phyloP scores from a whole-genome alignment of 73 alveolate genomes.

The Stentor coeruleus region DNA sequence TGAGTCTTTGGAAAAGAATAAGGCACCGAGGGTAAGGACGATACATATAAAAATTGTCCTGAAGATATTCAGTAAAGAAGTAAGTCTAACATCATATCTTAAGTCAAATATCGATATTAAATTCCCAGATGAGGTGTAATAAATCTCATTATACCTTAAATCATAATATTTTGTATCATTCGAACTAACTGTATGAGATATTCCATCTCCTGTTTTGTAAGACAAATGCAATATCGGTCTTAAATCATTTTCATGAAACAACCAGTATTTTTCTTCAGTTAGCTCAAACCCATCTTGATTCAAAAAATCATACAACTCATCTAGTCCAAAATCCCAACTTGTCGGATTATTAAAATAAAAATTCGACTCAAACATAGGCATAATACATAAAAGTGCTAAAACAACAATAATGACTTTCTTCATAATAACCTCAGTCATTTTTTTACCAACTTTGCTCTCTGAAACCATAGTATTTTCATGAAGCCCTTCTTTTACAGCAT shows the following conservation, averaged over 20 bases:
- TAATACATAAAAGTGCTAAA: conserved; percentile 45
- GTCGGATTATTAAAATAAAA: background rate
- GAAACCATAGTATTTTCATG: conserved; percentile 29
- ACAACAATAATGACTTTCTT: conserved; percentile 68
- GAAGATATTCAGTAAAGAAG: conserved; percentile 57
- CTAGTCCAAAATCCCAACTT: background rate
- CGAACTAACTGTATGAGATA: background rate
- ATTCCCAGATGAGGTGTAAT: conserved; percentile 22
- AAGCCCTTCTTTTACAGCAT: background rate
- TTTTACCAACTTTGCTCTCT: conserved; percentile 56
- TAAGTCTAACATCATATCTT: conserved; percentile 32
- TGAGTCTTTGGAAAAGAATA: conserved; percentile 76
- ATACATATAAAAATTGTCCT: conserved; percentile 73
- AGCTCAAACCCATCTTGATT: background rate
- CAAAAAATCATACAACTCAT: background rate
- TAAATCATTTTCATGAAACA: background rate
- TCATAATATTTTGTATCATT: too few relatives aligned
- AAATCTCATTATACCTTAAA: conserved; percentile 30
- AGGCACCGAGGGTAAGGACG: conserved; percentile 65
- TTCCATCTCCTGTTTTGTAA: too few relatives aligned
- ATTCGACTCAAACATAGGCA: conserved; percentile 35
- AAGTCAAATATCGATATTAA: conserved; percentile 51
- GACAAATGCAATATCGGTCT: background rate
- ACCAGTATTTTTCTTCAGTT: background rate
- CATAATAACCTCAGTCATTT: conserved; percentile 73